Evolutionary conservation across 2,329 filamentous ascomycete species (phyloP).

Genomic region (Fusarium abutilonis): DNA sequence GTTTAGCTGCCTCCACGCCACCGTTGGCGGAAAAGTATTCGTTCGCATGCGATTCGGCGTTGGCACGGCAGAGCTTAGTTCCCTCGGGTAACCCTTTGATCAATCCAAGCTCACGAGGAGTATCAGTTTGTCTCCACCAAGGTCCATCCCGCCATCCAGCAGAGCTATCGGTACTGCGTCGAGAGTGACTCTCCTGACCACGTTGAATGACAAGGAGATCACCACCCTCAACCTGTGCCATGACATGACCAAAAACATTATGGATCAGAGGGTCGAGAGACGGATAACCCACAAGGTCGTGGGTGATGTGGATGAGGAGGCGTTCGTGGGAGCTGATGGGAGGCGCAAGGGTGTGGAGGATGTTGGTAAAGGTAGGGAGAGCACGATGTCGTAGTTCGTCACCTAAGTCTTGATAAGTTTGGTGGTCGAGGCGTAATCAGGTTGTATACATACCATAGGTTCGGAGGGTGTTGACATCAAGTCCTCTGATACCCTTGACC

Average conservation of each 20-base stretch:
- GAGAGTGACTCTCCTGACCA: constrained; percentile 82
- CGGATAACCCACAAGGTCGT: constrained; percentile 94
- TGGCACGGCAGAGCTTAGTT: constrained; percentile 89
- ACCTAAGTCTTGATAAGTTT: constrained; percentile 61
- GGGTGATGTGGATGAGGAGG: constrained; percentile 95
- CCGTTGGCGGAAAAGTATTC: constrained; percentile 85
- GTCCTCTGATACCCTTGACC: constrained; percentile 70
- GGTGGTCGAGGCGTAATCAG: not conserved
- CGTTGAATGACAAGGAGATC: constrained; percentile 94
- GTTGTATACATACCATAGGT: constrained; percentile 48
- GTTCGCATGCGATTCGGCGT: constrained; percentile 84
- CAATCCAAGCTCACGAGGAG: constrained; percentile 78
- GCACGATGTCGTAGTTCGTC: constrained; percentile 88
- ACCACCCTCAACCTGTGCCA: constrained; percentile 98
- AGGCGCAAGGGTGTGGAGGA: constrained; percentile 93
- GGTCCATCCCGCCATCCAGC: constrained; percentile 91
- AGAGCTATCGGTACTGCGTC: constrained; percentile 66
- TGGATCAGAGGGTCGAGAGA: constrained; percentile 94
- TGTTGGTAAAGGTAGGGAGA: constrained; percentile 91
- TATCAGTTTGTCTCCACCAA: constrained; percentile 85
- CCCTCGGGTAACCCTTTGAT: constrained; percentile 86
- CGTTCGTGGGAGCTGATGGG: constrained; percentile 97
- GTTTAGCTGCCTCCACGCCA: constrained; percentile 81
- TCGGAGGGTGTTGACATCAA: constrained; percentile 80
- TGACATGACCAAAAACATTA: constrained; percentile 90